Percentiles rank a stretch among this genome's conserved stretches.
Evolutionary conservation across 345 rosid genomes (phyloP).

Genomic region (Chamaenerion angustifolium): DNA sequence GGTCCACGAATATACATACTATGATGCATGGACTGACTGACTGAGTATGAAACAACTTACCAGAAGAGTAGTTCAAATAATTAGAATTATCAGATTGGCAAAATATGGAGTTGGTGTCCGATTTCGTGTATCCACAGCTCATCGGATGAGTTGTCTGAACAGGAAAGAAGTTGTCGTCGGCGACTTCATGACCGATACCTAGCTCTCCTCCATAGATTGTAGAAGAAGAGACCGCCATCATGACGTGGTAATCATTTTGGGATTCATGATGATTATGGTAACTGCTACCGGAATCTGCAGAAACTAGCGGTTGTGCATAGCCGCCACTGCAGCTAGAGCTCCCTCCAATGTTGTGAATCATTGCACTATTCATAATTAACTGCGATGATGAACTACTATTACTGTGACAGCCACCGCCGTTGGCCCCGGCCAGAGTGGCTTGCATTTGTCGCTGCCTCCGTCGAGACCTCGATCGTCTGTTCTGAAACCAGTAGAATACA

Average conservation of each 20-base stretch:
- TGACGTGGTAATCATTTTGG: not conserved
- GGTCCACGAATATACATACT: no score
- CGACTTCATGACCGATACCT: conserved; percentile 16
- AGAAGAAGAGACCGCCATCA: not conserved
- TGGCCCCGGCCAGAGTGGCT: conserved; percentile 44
- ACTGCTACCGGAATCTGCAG: conserved; percentile 17
- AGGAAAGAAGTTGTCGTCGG: conserved; percentile 33
- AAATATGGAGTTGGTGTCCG: conserved; percentile 32
- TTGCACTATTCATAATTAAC: conserved; percentile 26
- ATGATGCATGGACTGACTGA: no score
- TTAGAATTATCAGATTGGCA: conserved; percentile 49
- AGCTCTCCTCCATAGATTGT: not conserved
- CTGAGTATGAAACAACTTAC: conserved; percentile 51
- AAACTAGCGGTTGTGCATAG: conserved; percentile 18
- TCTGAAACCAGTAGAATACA: conserved; percentile 99
- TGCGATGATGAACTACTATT: conserved; percentile 7
- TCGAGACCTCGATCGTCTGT: conserved; percentile 89
- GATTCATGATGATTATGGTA: not conserved
- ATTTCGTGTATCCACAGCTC: conserved; percentile 47
- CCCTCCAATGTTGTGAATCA: conserved; percentile 2
- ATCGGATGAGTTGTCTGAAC: conserved; percentile 40
- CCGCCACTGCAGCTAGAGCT: conserved; percentile 5
- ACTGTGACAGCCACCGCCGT: conserved; percentile 13
- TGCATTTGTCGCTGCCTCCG: conserved; percentile 88
- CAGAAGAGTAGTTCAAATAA: conserved; percentile 57